Conservation (phyloP, 2,329 filamentous ascomycete species). For the Aspergillus sp. region DNA sequence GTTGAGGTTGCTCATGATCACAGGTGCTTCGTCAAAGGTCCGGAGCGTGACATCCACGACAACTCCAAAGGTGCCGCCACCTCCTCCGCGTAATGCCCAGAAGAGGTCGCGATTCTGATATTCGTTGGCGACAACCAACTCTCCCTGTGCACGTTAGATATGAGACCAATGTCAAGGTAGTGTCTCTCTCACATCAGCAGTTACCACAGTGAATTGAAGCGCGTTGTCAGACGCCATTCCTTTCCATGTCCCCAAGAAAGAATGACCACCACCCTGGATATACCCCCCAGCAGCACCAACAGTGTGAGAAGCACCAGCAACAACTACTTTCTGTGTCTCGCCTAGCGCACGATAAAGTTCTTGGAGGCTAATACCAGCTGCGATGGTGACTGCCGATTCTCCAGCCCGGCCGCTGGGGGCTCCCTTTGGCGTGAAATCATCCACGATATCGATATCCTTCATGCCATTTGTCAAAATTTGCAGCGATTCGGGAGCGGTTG, state of each 20-base stretch:
- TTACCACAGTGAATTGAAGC: slow-evolving; percentile 28
- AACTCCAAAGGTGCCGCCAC: slow-evolving; percentile 20
- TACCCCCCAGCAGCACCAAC: slow-evolving; percentile 60
- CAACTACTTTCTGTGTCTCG: slow-evolving; percentile 42
- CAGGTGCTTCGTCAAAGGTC: slow-evolving; percentile 31
- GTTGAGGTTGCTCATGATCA: slow-evolving; percentile 28
- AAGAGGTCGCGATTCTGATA: slow-evolving; percentile 21
- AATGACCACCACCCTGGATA: slow-evolving; percentile 59
- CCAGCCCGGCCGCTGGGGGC: slow-evolving; percentile 19
- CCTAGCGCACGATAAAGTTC: slow-evolving; percentile 49
- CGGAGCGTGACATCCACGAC: slow-evolving; percentile 18
- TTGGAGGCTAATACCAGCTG: slow-evolving; percentile 51
- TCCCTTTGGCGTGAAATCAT: slow-evolving; percentile 11
- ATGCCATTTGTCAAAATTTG: slow-evolving; percentile 26
- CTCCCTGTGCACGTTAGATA: slow-evolving; percentile 10
- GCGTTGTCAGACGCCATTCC: slow-evolving; percentile 24
- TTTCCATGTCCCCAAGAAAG: slow-evolving; percentile 38
- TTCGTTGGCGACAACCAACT: slow-evolving; percentile 16
- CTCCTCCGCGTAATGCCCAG: slow-evolving; percentile 21
- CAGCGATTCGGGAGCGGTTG: slow-evolving; percentile 34
- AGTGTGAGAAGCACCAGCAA: slow-evolving; percentile 36
- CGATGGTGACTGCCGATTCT: slow-evolving; percentile 48
- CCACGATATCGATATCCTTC: slow-evolving; percentile 6
- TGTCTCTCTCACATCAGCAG: slow-evolving; percentile 3
- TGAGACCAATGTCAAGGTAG: neutral